A percentile compares a stretch with the other conserved stretches of the same genome.
phyloP scores from a whole-genome alignment of 345 rosid species.

The Citrus cavaleriei region DNA sequence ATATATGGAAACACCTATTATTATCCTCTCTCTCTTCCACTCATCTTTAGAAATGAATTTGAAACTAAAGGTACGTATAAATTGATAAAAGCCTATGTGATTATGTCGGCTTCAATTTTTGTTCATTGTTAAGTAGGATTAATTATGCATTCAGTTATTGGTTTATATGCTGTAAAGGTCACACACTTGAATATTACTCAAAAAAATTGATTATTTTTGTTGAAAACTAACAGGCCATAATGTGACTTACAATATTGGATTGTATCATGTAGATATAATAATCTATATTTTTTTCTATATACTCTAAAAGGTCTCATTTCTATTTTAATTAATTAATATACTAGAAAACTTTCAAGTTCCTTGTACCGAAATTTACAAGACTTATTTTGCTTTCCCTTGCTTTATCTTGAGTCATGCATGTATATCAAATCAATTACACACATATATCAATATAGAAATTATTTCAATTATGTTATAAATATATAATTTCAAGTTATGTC shows the following conservation, averaged over 20 bases:
- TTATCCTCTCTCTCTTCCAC: neutral
- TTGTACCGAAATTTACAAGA: neutral
- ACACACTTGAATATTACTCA: too few species aligned
- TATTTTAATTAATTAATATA: neutral
- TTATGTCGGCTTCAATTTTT: neutral
- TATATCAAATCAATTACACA: neutral
- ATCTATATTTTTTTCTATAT: slow-evolving; percentile 5
- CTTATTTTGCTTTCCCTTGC: neutral
- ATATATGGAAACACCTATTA: slow-evolving; percentile 15
- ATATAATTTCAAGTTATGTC: neutral
- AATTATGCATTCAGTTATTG: neutral
- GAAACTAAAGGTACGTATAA: neutral
- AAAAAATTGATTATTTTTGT: too few species aligned
- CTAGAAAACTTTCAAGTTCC: neutral
- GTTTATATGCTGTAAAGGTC: neutral
- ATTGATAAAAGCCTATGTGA: neutral
- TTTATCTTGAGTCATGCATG: neutral
- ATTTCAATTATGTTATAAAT: neutral
- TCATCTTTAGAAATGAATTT: neutral
- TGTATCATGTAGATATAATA: neutral
- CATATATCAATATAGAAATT: too few species aligned
- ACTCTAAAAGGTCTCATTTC: neutral
- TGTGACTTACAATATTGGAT: slow-evolving; percentile 5
- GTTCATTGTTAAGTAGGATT: neutral
- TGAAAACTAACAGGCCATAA: neutral